Evolutionary conservation across 257 asterid species (phyloP).

Genomic region (Leonotis leonurus): DNA sequence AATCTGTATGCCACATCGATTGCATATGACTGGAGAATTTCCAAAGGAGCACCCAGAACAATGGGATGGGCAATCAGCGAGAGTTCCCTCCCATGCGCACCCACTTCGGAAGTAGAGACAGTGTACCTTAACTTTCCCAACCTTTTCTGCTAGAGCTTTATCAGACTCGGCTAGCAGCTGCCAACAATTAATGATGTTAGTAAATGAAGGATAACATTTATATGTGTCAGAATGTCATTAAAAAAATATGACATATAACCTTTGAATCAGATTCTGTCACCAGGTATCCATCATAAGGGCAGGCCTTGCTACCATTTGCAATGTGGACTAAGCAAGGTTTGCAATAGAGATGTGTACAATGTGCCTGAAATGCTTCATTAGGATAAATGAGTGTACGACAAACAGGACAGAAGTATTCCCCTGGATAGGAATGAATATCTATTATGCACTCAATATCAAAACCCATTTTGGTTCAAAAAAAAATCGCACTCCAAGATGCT

Average conservation of each 20-base stretch:
- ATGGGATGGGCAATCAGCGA: conserved; percentile 67
- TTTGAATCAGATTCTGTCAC: conserved; percentile 81
- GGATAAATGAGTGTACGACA: conserved; percentile 94
- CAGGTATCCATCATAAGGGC: conserved; percentile 94
- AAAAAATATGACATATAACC: conserved; percentile 33
- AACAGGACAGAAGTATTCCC: conserved; percentile 91
- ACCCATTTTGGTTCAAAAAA: conserved; percentile 49
- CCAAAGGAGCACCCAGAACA: conserved; percentile 78
- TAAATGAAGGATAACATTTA: conserved; percentile 10
- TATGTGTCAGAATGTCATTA: neutral
- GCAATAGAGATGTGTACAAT: conserved; percentile 91
- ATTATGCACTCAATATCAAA: conserved; percentile 84
- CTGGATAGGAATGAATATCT: conserved; percentile 77
- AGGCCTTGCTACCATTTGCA: conserved; percentile 66
- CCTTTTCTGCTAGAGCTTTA: conserved; percentile 61
- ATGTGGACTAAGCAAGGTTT: conserved; percentile 79
- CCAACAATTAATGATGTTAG: conserved; percentile 24
- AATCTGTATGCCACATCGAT: conserved; percentile 77
- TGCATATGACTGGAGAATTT: conserved; percentile 79
- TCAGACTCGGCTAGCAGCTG: conserved; percentile 74
- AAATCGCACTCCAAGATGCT: conserved; percentile 2
- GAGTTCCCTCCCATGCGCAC: conserved; percentile 86
- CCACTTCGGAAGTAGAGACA: conserved; percentile 86
- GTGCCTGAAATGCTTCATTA: conserved; percentile 77
- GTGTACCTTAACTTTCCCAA: conserved; percentile 79